Evolutionary conservation across 352 stramenopile genomes (phyloP).

Genomic region (Phytopythium kandeliae): DNA sequence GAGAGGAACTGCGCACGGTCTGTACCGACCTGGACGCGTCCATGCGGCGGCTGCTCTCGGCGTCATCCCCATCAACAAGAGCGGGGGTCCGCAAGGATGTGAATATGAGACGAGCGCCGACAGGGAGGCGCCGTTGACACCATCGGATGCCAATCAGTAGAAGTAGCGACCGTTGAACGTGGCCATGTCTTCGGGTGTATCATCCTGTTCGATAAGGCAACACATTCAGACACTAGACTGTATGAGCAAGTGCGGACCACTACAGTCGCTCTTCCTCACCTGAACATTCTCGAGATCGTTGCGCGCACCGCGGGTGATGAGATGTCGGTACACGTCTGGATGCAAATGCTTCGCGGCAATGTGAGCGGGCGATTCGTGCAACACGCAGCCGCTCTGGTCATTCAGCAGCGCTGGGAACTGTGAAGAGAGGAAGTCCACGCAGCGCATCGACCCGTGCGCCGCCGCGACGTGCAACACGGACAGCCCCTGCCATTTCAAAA

Average conservation of each 20-base stretch:
- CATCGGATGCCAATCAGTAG: background rate
- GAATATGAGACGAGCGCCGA: background rate
- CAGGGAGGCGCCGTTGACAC: background rate
- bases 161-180: constrained; percentile 5
- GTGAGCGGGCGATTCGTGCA: constrained; percentile 50
- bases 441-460: constrained; percentile 34
- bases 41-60: constrained; percentile 29
- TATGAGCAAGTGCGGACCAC: no score
- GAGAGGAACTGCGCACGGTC: constrained; percentile 47
- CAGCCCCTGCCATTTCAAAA: constrained; percentile 29
- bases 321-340: constrained; percentile 30
- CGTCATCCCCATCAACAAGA: constrained; percentile 2
- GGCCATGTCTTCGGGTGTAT: constrained; percentile 20
- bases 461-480: constrained; percentile 54
- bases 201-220: constrained; percentile 15
- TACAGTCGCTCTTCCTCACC: no score
- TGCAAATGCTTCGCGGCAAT: constrained; percentile 54
- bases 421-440: constrained; percentile 34
- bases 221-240: background rate
- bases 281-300: constrained; percentile 57
- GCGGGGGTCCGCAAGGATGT: constrained; percentile 3
- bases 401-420: constrained; percentile 34
- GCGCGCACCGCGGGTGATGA: constrained; percentile 23
- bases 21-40: constrained; percentile 57
- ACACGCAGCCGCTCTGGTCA: constrained; percentile 24